A percentile compares a stretch with the other conserved stretches of the same genome.
Conservation (phyloP, 306 rosid species). For the Trichosanthes truncata region DNA sequence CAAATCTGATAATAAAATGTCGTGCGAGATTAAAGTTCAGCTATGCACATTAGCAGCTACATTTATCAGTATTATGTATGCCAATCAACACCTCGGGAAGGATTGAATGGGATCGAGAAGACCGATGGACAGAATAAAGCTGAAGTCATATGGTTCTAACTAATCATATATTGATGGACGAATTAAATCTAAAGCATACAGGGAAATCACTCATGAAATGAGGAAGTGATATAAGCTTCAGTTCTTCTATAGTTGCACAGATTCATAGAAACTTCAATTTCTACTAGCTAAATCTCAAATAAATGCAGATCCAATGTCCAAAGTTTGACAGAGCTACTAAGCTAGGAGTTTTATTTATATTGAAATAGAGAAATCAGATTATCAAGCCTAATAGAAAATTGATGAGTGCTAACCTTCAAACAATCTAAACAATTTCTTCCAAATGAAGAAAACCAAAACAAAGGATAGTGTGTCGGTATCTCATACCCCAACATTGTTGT, state of each 20-base stretch:
- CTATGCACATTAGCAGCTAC: background rate
- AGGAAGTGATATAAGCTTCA: background rate
- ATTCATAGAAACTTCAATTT: background rate
- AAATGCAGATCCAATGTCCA: background rate
- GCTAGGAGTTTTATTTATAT: background rate
- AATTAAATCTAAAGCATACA: background rate
- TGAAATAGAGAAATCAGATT: background rate
- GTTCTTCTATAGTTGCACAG: background rate
- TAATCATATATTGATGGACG: background rate
- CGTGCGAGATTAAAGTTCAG: background rate
- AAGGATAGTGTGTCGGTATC: background rate
- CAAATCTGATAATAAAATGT: background rate
- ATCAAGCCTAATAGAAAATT: background rate
- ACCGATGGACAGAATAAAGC: background rate
- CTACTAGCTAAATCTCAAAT: background rate
- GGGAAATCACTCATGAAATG: background rate
- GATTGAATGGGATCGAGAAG: background rate
- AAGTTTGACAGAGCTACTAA: background rate
- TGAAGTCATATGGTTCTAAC: background rate
- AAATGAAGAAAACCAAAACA: background rate
- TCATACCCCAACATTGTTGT: slow-evolving; percentile 76
- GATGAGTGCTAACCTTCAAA: background rate
- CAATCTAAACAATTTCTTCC: background rate
- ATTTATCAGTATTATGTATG: background rate
- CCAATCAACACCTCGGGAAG: background rate